Percentiles rank a stretch among this genome's conserved stretches.
These are phyloP conservation scores for Aspergillus hancockii DNA, from an alignment of 495 filamentous ascomycete species.

Conservation along the genomic window DNA sequence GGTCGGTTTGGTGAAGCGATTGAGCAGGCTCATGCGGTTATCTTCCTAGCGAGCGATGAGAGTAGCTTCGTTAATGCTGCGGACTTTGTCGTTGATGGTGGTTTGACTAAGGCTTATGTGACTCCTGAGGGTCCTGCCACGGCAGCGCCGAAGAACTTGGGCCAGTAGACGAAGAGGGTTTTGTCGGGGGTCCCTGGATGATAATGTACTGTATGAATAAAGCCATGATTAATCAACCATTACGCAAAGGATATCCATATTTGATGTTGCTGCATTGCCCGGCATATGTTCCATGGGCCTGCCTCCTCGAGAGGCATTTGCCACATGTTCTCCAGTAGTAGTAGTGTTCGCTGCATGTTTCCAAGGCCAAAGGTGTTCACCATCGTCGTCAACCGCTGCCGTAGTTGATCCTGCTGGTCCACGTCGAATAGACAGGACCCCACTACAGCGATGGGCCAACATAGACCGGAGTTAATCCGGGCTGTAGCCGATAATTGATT, in stretches of 20 bases:
- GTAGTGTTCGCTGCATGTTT: conserved; percentile 39
- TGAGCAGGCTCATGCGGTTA: conserved; percentile 90
- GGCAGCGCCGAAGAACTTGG: conserved; percentile 67
- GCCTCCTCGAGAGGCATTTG: conserved; percentile 27
- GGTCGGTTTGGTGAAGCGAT: conserved; percentile 96
- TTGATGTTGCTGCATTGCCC: conserved; percentile 39
- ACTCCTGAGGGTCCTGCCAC: conserved; percentile 82
- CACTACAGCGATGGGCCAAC: conserved; percentile 41
- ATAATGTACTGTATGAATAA: conserved; percentile 21
- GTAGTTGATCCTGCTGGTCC: conserved; percentile 26
- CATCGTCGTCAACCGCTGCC: conserved; percentile 28
- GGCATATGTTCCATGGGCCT: conserved; percentile 43
- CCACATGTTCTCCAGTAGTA: conserved; percentile 41
- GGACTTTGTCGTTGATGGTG: conserved; percentile 96
- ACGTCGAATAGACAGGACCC: conserved; percentile 30
- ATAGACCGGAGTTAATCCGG: conserved; percentile 39
- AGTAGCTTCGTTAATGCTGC: conserved; percentile 89
- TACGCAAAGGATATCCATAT: conserved; percentile 46
- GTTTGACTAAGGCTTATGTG: conserved; percentile 94
- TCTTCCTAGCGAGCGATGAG: conserved; percentile 94
- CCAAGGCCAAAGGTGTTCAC: conserved; percentile 34
- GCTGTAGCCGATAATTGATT: conserved; percentile 28
- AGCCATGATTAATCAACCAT: conserved; percentile 5
- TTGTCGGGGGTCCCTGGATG: conserved; percentile 12
- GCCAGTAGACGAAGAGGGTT: conserved; percentile 21